These are phyloP conservation scores for Fomitopsis serialis DNA, from an alignment of 768 basidiomycete species.

Conservation along the genomic window DNA sequence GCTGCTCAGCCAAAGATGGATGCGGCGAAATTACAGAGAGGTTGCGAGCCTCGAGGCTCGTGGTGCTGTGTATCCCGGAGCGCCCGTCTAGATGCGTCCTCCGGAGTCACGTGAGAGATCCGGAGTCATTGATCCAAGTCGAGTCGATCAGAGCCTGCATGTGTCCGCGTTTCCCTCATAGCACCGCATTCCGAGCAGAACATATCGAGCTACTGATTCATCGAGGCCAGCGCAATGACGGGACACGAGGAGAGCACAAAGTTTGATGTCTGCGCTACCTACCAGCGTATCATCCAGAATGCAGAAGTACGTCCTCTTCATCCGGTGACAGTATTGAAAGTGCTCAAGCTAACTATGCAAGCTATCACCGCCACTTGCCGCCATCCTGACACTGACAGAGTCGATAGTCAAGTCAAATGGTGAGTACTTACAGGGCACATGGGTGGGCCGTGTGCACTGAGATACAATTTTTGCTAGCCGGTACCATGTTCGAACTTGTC, in stretches of 20 bases:
- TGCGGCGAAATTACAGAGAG: background rate
- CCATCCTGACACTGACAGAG: constrained; percentile 80
- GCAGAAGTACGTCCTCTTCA: constrained; percentile 47
- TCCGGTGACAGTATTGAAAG: background rate
- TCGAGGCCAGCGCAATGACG: background rate
- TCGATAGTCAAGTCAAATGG: constrained; percentile 77
- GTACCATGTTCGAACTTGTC: constrained; percentile 91
- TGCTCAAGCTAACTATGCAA: constrained; percentile 19
- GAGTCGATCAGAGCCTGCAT: background rate
- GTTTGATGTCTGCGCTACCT: constrained; percentile 49
- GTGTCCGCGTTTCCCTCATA: background rate
- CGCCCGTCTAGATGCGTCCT: background rate
- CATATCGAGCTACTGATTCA: background rate
- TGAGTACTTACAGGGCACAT: constrained; percentile 19
- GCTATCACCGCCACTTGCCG: constrained; percentile 83
- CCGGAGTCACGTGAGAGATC: background rate
- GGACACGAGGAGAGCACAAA: background rate
- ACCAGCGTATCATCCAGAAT: constrained; percentile 55
- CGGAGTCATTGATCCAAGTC: background rate
- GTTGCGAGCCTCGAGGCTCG: background rate
- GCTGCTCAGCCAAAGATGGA: background rate
- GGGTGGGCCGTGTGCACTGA: background rate
- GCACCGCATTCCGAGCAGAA: background rate
- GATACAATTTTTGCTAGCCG: constrained; percentile 42
- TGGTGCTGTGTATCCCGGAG: background rate